Conservation (phyloP, 192 early-diverging fungal species). For the Neocallimastix lanati region DNA sequence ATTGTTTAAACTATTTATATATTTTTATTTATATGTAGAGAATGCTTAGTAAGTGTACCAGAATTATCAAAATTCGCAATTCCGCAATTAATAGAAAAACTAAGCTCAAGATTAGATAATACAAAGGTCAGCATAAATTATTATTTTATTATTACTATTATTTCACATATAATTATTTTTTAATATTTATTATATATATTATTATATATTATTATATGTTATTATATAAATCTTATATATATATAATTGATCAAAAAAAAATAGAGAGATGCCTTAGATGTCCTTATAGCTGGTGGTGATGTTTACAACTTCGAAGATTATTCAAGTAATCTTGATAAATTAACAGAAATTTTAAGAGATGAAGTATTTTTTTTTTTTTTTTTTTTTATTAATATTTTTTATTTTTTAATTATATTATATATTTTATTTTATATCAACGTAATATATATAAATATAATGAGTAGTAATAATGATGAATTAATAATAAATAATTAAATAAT, state of each 20-base stretch:
- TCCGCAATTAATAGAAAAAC: constrained; percentile 78
- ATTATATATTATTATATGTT: constrained; percentile 5
- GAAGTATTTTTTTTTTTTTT: background rate
- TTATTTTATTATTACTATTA: too few relatives aligned
- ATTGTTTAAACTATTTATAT: too few relatives aligned
- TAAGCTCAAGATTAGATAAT: constrained; percentile 59
- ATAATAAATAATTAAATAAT: too few relatives aligned
- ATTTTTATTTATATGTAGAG: constrained; percentile 15
- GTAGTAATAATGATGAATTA: too few relatives aligned
- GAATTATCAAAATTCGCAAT: constrained; percentile 64
- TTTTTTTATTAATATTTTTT: too few relatives aligned
- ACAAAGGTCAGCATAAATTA: constrained; percentile 62
- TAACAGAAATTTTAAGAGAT: background rate
- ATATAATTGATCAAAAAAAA: background rate
- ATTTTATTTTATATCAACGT: too few relatives aligned
- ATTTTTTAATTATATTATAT: too few relatives aligned
- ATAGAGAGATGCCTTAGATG: constrained; percentile 78
- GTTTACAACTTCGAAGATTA: background rate
- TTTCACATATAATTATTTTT: too few relatives aligned
- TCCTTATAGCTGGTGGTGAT: constrained; percentile 45
- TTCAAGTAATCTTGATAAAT: background rate
- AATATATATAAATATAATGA: too few relatives aligned
- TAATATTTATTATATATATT: background rate
- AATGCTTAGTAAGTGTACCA: constrained; percentile 60
- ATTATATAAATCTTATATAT: constrained; percentile 6